phyloP scores from a whole-genome alignment of 345 rosid species.

The Barbarea vulgaris region DNA sequence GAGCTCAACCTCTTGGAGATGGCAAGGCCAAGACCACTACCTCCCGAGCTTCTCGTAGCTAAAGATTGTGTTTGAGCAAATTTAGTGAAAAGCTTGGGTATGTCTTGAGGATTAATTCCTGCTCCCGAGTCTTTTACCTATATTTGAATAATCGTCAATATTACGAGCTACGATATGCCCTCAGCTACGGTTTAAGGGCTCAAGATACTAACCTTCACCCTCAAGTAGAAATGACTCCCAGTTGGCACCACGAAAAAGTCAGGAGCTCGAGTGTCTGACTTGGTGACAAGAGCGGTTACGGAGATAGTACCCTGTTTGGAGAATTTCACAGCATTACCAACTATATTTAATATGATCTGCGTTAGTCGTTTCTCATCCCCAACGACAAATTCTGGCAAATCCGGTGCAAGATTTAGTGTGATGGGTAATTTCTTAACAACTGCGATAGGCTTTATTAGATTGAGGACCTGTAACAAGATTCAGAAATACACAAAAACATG shows the following conservation, averaged over 20 bases:
- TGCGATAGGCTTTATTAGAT: constrained; percentile 88
- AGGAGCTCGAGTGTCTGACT: constrained; percentile 67
- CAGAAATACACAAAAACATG: not conserved
- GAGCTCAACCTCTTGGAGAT: constrained; percentile 85
- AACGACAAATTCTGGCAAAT: constrained; percentile 80
- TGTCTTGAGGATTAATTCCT: constrained; percentile 87
- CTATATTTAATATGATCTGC: constrained; percentile 85
- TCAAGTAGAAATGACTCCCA: constrained; percentile 79
- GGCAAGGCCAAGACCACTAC: constrained; percentile 98
- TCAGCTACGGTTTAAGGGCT: constrained; percentile 2
- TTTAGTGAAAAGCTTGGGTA: constrained; percentile 83
- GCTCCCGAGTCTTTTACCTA: constrained; percentile 93
- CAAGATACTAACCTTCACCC: constrained; percentile 71
- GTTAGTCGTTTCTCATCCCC: constrained; percentile 94
- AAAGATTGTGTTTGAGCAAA: constrained; percentile 81
- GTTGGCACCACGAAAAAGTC: constrained; percentile 64
- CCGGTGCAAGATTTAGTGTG: constrained; percentile 74
- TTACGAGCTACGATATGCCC: not conserved
- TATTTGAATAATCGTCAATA: not conserved
- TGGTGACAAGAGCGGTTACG: constrained; percentile 72
- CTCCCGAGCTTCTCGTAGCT: constrained; percentile 66
- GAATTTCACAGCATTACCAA: constrained; percentile 96
- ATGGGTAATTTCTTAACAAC: constrained; percentile 77
- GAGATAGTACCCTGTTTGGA: constrained; percentile 85
- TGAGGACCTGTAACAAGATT: constrained; percentile 65